Conservation (phyloP, 768 basidiomycete genomes). For the Hortiboletus campestris region DNA sequence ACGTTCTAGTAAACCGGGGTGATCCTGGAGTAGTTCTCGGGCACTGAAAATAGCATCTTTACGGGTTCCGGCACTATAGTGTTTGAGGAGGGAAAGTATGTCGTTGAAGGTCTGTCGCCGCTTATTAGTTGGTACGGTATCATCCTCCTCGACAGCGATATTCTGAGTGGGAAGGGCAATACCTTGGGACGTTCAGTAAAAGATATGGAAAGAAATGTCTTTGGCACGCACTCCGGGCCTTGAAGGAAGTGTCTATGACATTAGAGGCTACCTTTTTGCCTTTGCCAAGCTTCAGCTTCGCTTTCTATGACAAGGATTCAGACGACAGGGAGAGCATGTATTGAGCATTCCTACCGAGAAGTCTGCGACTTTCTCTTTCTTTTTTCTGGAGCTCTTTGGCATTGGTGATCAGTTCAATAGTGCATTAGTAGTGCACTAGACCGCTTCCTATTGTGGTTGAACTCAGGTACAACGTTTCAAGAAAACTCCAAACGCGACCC, state of each 20-base stretch:
- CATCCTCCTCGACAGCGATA: conserved; percentile 57
- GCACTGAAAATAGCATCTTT: conserved; percentile 78
- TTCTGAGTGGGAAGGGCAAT: conserved; percentile 89
- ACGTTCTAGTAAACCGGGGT: conserved; percentile 53
- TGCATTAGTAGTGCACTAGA: not conserved
- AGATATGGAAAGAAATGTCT: not conserved
- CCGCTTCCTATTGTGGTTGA: conserved; percentile 10
- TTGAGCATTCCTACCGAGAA: conserved; percentile 56
- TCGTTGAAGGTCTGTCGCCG: conserved; percentile 75
- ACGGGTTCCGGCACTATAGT: conserved; percentile 75
- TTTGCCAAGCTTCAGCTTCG: conserved; percentile 94
- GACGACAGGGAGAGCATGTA: not conserved
- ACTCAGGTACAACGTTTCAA: too few species aligned
- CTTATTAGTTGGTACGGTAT: conserved; percentile 65
- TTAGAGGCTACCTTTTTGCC: conserved; percentile 81
- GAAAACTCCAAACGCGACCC: too few species aligned
- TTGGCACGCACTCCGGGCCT: conserved; percentile 73
- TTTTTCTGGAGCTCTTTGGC: conserved; percentile 88
- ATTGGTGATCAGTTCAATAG: conserved; percentile 34
- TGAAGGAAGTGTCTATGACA: conserved; percentile 94
- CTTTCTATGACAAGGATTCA: conserved; percentile 59
- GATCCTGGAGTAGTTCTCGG: conserved; percentile 64
- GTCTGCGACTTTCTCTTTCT: conserved; percentile 84
- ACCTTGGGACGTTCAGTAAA: conserved; percentile 45
- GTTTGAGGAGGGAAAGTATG: conserved; percentile 73